Evolutionary conservation across 2,329 filamentous ascomycete species (phyloP).

Genomic region (Botrytis fragariae): DNA sequence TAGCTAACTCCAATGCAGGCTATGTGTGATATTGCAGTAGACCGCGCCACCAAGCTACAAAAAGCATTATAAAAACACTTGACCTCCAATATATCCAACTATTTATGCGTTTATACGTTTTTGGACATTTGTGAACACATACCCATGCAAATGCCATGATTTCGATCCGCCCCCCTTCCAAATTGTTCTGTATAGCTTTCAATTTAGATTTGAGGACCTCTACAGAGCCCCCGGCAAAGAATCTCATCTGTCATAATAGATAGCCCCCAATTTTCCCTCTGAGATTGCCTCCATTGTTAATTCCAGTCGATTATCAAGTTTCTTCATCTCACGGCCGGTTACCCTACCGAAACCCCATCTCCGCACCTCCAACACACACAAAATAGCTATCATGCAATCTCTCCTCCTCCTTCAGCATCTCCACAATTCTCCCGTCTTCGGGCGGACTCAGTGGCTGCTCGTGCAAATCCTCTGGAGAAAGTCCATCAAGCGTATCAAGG

Average conservation of each 20-base stretch:
- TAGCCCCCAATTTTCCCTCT: constrained; percentile 18
- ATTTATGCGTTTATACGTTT: constrained; percentile 1
- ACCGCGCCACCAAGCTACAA: constrained; percentile 63
- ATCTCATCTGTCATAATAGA: neutral
- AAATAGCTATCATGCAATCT: constrained; percentile 33
- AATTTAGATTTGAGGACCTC: neutral
- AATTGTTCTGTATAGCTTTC: constrained; percentile 30
- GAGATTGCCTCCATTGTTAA: neutral
- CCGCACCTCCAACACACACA: constrained; percentile 36
- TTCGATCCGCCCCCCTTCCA: neutral
- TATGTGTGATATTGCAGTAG: constrained; percentile 87
- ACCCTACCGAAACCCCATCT: neutral
- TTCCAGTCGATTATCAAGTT: neutral
- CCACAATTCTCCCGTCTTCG: constrained; percentile 33
- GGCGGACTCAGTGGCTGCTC: constrained; percentile 32
- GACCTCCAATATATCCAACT: neutral
- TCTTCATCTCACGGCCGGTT: neutral
- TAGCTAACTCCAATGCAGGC: constrained; percentile 45
- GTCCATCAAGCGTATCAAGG: constrained; percentile 38
- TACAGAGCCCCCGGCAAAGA: neutral
- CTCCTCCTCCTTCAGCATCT: constrained; percentile 35
- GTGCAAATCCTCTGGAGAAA: constrained; percentile 33
- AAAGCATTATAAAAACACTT: constrained; percentile 10
- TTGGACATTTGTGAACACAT: constrained; percentile 4
- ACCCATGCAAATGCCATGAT: constrained; percentile 8